Evolutionary conservation across 2,329 filamentous ascomycete species (phyloP), one percentile per base, ranked within the genome.

Genomic region (Cordyceps fumosorosea): DNA sequence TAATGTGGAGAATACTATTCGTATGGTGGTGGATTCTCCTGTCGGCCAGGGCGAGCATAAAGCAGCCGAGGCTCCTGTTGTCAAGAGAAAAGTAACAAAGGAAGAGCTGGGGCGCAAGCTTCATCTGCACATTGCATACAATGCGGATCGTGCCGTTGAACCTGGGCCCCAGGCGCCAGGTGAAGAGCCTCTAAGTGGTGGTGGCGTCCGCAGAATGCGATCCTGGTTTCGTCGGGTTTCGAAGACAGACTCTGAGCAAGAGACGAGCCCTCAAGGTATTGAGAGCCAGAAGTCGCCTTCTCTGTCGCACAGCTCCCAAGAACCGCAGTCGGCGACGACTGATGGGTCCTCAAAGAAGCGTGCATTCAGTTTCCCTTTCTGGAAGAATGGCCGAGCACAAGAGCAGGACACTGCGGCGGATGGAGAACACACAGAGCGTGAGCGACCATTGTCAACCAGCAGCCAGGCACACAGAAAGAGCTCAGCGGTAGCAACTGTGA

Each of bases 341-440:
- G 69, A 61, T 54, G 65, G 66, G 34, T 63, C 69, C 2, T 72
- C 70, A 56, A 84, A 80, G 72, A 84, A 80, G 74, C 81, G 80
- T 72, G 75, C 76, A 10, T 84, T 85, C 64, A 76, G 74, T 34
- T 77, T 85, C 18, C 74, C 79, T 5, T 85, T 85, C 65, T 86
- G 81, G 82, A 84, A 82, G 69, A 76, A 71, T 32, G 76, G 71
- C 57, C 82, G 78, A 53, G 72, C 66, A 29, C 80, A 77, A 66
- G 74, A 78, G 34, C 63, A 29, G 55, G 51, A 40, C 11, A 54
- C 29, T 7, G 12, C 20, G 3, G 53, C 18, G 5, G 20, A 64
- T 18, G 42, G 54, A 14, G 63, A 65, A 26, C 44, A 48, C 5
- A 18, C 18, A 3, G 56, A 53, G n/a, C 24, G 58, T 22, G 53